phyloP scores from a whole-genome alignment of 2,329 filamentous ascomycete species.

The Calonectria hawksworthii region DNA sequence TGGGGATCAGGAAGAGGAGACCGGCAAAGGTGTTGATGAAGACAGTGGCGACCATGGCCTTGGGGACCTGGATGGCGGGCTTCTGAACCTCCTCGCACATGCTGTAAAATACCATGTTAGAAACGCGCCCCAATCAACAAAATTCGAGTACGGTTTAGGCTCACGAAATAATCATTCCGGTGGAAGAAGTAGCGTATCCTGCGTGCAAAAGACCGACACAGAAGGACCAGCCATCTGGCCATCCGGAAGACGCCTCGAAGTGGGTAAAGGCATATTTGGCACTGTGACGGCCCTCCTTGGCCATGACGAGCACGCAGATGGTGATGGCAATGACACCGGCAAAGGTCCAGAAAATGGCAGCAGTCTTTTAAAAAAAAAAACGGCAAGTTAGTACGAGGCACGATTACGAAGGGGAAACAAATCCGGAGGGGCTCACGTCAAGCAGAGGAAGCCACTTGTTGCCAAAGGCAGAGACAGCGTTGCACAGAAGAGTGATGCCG shows the following conservation, averaged over 20 bases:
- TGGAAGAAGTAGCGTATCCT: slow-evolving; percentile 81
- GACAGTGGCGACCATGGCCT: slow-evolving; percentile 79
- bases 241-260: slow-evolving; percentile 78
- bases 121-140: slow-evolving; percentile 13
- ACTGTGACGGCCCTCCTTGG: slow-evolving; percentile 75
- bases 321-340: slow-evolving; percentile 76
- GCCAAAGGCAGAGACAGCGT: slow-evolving; percentile 75
- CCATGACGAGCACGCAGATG: slow-evolving; percentile 73
- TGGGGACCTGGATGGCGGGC: slow-evolving; percentile 77
- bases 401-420: neutral
- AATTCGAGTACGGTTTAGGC: slow-evolving; percentile 45
- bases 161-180: slow-evolving; percentile 85
- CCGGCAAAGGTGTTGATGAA: slow-evolving; percentile 76
- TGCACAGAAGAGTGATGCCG: slow-evolving; percentile 74
- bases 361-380: slow-evolving; percentile 70
- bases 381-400: slow-evolving; percentile 21
- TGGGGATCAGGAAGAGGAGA: slow-evolving; percentile 76
- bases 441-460: slow-evolving; percentile 77
- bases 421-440: slow-evolving; percentile 68
- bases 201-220: slow-evolving; percentile 80
- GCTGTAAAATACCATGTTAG: slow-evolving; percentile 51
- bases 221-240: slow-evolving; percentile 80
- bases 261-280: slow-evolving; percentile 76
- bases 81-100: slow-evolving; percentile 82
- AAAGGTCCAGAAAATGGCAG: slow-evolving; percentile 83